Conservation (phyloP, 371 early-diverging fungal species). For the Mortierella sp. region DNA sequence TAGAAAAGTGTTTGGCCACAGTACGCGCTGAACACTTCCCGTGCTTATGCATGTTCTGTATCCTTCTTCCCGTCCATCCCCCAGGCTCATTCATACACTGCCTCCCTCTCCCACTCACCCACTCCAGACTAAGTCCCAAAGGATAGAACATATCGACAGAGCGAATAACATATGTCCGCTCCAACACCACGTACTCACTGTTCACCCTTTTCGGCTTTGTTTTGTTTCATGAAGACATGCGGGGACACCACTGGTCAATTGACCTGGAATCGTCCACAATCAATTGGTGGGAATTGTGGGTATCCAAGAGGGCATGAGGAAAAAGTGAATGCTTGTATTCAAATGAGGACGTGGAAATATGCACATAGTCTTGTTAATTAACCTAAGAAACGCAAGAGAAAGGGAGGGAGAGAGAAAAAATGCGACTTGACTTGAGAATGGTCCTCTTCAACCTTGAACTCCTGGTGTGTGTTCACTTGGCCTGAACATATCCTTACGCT, state of each 20-base stretch:
- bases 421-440: constrained; percentile 3
- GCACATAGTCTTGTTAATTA: background rate
- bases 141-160: background rate
- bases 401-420: background rate
- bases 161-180: background rate
- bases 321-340: background rate
- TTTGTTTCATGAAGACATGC: background rate
- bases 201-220: background rate
- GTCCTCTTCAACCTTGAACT: constrained; percentile 17
- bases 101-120: background rate
- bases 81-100: constrained; percentile 8
- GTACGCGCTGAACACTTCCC: background rate
- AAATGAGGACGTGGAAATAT: background rate
- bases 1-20: background rate
- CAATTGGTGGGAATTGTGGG: background rate
- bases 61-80: constrained; percentile 5
- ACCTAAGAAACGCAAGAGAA: background rate
- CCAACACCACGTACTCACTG: background rate
- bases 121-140: background rate
- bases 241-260: background rate
- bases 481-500: constrained; percentile 45
- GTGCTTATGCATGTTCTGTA: background rate
- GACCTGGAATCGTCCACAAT: background rate
- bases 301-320: background rate
- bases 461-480: constrained; percentile 30